Evolutionary conservation across 225 moss, liverwort and hornwort genomes (phyloP).

Genomic region (Climacium dendroides): DNA sequence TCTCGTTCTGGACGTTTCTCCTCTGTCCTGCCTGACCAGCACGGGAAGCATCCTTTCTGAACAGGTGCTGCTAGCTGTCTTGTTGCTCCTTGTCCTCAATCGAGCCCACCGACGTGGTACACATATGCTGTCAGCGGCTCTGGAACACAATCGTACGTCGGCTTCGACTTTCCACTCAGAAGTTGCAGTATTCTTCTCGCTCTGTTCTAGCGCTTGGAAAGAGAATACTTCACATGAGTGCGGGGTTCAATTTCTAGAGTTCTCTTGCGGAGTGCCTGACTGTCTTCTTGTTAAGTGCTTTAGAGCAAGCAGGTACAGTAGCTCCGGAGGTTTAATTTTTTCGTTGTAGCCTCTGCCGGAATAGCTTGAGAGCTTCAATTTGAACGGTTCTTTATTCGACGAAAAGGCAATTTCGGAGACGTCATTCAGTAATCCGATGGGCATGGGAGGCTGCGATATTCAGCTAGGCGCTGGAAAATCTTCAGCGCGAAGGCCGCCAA

Average conservation of each 20-base stretch:
- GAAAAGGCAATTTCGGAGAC: not conserved
- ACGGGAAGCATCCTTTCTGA: not conserved
- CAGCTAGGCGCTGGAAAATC: slow-evolving; percentile 13
- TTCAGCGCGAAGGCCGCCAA: slow-evolving; percentile 8
- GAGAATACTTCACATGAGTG: not conserved
- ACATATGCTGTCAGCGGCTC: not conserved
- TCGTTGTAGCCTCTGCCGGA: not conserved
- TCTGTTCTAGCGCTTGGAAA: not conserved
- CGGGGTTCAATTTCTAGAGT: not conserved
- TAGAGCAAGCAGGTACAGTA: not conserved
- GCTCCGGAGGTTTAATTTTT: not conserved
- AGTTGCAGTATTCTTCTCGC: not conserved
- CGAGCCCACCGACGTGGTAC: not conserved
- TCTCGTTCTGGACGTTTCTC: not conserved
- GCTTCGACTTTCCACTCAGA: not conserved
- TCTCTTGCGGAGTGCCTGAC: not conserved
- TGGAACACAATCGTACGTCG: not conserved
- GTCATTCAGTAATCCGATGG: not conserved
- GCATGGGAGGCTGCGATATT: slow-evolving; percentile 18
- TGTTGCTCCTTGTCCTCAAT: not conserved
- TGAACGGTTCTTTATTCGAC: not conserved
- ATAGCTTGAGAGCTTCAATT: not conserved
- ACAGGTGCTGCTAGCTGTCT: not conserved
- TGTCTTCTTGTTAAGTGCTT: not conserved
- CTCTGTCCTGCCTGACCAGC: not conserved